A percentile compares a stretch with the other conserved stretches of the same genome.
Evolutionary conservation across 164 flowering plant species (phyloP).

Genomic region (Vitis cinerea): DNA sequence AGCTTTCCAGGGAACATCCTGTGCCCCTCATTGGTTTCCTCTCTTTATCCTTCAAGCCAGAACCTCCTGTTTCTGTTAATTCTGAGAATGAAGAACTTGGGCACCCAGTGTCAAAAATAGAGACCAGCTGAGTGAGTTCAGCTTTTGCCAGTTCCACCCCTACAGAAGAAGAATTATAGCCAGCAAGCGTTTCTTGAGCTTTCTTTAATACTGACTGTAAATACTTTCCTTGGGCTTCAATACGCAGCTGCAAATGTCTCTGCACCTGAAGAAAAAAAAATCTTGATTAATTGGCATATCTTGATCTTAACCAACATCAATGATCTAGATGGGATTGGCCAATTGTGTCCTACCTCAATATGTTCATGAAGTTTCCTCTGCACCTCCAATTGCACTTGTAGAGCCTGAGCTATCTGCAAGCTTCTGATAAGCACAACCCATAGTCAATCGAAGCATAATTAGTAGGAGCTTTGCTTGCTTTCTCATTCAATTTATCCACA

Average conservation of each 20-base stretch:
- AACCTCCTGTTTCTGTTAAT: slow-evolving; percentile 49
- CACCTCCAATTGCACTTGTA: slow-evolving; percentile 84
- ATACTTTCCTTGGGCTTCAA: slow-evolving; percentile 95
- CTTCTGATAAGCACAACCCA: slow-evolving; percentile 41
- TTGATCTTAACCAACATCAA: not conserved
- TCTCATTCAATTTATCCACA: slow-evolving; percentile 8
- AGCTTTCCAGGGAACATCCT: slow-evolving; percentile 62
- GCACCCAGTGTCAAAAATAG: slow-evolving; percentile 53
- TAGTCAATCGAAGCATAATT: slow-evolving; percentile 16
- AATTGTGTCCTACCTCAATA: slow-evolving; percentile 58
- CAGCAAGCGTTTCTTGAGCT: slow-evolving; percentile 81
- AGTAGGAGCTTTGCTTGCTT: not conserved
- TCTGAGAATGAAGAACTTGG: slow-evolving; percentile 56
- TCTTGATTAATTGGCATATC: not conserved
- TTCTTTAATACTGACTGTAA: slow-evolving; percentile 74
- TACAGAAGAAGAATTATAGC: slow-evolving; percentile 42
- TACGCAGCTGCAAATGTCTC: slow-evolving; percentile 86
- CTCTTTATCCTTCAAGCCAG: slow-evolving; percentile 18
- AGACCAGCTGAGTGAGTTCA: slow-evolving; percentile 58
- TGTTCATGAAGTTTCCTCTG: slow-evolving; percentile 90
- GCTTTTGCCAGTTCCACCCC: slow-evolving; percentile 61
- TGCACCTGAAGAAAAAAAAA: slow-evolving; percentile 61
- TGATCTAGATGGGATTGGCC: not conserved
- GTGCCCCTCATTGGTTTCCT: slow-evolving; percentile 26
- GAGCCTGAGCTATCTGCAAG: slow-evolving; percentile 64